Conservation (phyloP, 73 alveolate species). For the Blepharisma stoltei region DNA sequence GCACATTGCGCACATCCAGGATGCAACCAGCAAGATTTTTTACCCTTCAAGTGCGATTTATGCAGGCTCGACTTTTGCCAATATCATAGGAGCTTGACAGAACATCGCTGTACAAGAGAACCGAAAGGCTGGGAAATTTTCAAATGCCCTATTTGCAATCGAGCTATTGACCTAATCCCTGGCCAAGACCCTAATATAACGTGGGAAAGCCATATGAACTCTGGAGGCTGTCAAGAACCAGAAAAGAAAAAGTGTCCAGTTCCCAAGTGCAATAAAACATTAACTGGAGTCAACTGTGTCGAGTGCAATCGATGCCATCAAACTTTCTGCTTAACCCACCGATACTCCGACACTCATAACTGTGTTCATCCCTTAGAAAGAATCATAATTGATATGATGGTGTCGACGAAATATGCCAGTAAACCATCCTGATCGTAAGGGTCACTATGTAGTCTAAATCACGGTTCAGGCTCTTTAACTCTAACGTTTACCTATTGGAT, state of each 20-base stretch:
- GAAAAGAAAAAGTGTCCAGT: constrained; percentile 32
- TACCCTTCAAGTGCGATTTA: constrained; percentile 58
- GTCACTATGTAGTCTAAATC: too few species aligned
- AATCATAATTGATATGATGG: too few species aligned
- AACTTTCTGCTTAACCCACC: constrained; percentile 38
- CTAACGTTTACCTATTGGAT: too few species aligned
- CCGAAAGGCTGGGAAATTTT: constrained; percentile 36
- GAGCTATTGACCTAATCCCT: constrained; percentile 34
- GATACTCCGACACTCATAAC: constrained; percentile 44
- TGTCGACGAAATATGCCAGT: too few species aligned
- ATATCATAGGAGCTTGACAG: constrained; percentile 28
- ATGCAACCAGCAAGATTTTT: constrained; percentile 41
- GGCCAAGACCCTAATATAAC: constrained; percentile 41
- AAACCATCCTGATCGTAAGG: too few species aligned
- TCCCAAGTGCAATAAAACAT: constrained; percentile 33
- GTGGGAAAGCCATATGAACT: constrained; percentile 32
- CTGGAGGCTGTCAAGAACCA: constrained; percentile 28
- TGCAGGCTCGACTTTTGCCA: constrained; percentile 42
- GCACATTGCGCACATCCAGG: constrained; percentile 42
- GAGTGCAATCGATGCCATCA: constrained; percentile 32
- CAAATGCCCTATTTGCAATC: constrained; percentile 54
- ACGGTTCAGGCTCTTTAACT: too few species aligned
- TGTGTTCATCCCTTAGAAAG: constrained; percentile 23
- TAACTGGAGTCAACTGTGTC: constrained; percentile 29
- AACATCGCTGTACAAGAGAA: constrained; percentile 31